A percentile compares a stretch with the other conserved stretches of the same genome.
These are phyloP conservation scores for Raphidocelis subcapitata DNA, from an alignment of 139 green algal species.

Conservation along the genomic window DNA sequence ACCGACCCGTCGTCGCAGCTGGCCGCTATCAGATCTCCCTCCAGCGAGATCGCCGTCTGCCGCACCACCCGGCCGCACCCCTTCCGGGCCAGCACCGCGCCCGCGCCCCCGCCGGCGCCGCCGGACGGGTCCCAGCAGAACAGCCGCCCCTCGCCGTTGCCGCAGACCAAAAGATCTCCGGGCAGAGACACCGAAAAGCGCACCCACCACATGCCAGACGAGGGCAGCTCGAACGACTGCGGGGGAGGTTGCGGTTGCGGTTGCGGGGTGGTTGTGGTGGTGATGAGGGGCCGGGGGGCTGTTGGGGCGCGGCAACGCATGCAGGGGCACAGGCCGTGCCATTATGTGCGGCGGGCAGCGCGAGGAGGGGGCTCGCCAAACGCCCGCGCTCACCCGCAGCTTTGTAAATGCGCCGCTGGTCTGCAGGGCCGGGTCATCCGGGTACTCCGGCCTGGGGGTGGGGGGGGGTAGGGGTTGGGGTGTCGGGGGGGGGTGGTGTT, in stretches of 20 bases:
- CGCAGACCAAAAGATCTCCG: slow-evolving; percentile 53
- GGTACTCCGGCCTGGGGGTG: slow-evolving; percentile 3
- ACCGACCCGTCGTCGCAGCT: too few relatives aligned
- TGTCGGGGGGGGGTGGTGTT: too few relatives aligned
- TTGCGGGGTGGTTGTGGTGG: background rate
- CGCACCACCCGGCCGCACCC: too few relatives aligned
- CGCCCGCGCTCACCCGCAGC: slow-evolving; percentile 13
- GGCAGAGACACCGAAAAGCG: slow-evolving; percentile 60
- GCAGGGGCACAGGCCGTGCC: background rate
- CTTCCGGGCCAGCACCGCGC: too few relatives aligned
- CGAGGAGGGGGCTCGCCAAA: background rate
- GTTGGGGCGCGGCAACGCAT: background rate
- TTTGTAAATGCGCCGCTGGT: slow-evolving; percentile 17
- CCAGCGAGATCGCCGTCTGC: too few relatives aligned
- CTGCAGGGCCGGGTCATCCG: slow-evolving; percentile 6
- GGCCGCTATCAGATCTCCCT: too few relatives aligned
- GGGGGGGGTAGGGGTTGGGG: too few relatives aligned
- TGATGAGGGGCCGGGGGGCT: background rate
- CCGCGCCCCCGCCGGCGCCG: too few relatives aligned
- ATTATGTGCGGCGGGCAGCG: too few relatives aligned
- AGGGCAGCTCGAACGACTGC: slow-evolving; percentile 58
- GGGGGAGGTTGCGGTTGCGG: background rate
- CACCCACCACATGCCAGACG: slow-evolving; percentile 68
- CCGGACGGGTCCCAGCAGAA: slow-evolving; percentile 42
- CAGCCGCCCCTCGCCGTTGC: slow-evolving; percentile 48